Percentiles rank a stretch among this genome's conserved stretches.
Evolutionary conservation across 805 yeast species (phyloP).

Genomic region (Grigorovia yakushimaensis): DNA sequence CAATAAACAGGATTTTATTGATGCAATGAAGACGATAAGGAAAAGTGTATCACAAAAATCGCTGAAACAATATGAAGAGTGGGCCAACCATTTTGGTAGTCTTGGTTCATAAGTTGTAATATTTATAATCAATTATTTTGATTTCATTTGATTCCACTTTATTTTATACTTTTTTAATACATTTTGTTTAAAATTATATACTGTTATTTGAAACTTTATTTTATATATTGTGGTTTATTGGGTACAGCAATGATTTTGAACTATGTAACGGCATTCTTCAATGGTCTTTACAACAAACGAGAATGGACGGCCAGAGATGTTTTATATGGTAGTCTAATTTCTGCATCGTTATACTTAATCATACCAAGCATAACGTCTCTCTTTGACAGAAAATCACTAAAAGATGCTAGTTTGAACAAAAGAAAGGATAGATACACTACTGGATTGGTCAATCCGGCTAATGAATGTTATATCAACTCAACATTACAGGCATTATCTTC

Average conservation of each 20-base stretch:
- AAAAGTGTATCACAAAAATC: conserved; percentile 87
- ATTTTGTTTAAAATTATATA: background rate
- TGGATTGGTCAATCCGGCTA: conserved; percentile 71
- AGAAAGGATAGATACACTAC: conserved; percentile 70
- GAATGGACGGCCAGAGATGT: conserved; percentile 12
- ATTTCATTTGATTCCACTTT: background rate
- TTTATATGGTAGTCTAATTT: conserved; percentile 8
- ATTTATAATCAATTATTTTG: background rate
- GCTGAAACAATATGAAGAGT: conserved; percentile 65
- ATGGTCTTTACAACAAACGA: too few relatives aligned
- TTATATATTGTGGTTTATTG: background rate
- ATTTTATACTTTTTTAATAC: background rate
- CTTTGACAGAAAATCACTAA: conserved; percentile 21
- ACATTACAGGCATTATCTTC: conserved; percentile 72
- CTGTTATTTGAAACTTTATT: background rate
- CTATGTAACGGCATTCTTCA: too few relatives aligned
- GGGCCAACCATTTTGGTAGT: conserved; percentile 85
- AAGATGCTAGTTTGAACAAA: conserved; percentile 15
- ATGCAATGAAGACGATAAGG: conserved; percentile 66
- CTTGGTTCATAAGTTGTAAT: conserved; percentile 39
- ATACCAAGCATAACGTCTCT: conserved; percentile 9
- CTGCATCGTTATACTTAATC: conserved; percentile 14
- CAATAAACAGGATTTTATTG: conserved; percentile 60
- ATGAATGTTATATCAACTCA: conserved; percentile 90
- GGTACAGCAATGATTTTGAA: background rate